A percentile compares a stretch with the other conserved stretches of the same genome.
phyloP scores from a whole-genome alignment of 441 rosid genomes.

The Populus hybrid region DNA sequence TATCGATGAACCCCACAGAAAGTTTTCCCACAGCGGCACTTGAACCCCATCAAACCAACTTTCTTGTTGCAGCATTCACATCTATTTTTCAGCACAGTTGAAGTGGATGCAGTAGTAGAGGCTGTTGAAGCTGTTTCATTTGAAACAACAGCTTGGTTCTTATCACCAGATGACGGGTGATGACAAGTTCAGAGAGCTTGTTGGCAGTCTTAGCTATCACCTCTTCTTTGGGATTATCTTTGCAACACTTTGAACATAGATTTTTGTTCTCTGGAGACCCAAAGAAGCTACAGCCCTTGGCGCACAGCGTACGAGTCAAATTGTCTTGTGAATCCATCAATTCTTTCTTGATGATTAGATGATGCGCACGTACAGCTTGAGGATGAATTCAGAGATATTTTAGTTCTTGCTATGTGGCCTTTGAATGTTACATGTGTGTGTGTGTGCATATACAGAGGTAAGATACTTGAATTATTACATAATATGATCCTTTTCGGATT shows the following conservation, averaged over 20 bases:
- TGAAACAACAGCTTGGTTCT: not conserved
- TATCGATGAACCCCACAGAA: constrained; percentile 46
- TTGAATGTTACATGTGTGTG: no score
- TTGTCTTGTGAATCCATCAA: constrained; percentile 9
- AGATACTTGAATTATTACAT: not conserved
- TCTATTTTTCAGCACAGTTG: constrained; percentile 1
- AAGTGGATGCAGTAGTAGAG: not conserved
- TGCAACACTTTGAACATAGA: constrained; percentile 40
- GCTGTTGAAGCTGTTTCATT: not conserved
- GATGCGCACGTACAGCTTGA: not conserved
- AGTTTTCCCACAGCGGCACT: constrained; percentile 41
- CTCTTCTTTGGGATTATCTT: constrained; percentile 6
- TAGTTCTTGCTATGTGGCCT: not conserved
- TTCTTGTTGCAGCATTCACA: constrained; percentile 41
- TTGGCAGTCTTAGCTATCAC: not conserved
- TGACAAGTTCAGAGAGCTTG: not conserved
- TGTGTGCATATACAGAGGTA: not conserved
- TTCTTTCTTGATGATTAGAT: not conserved
- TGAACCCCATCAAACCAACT: constrained; percentile 47
- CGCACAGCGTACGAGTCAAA: constrained; percentile 6
- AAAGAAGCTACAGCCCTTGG: constrained; percentile 31
- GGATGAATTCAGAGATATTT: not conserved
- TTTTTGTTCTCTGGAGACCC: constrained; percentile 19
- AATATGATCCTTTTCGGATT: not conserved
- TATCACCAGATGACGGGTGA: not conserved